phyloP scores from a whole-genome alignment of 78 protist species.

The Cavenderia fasciculata region DNA sequence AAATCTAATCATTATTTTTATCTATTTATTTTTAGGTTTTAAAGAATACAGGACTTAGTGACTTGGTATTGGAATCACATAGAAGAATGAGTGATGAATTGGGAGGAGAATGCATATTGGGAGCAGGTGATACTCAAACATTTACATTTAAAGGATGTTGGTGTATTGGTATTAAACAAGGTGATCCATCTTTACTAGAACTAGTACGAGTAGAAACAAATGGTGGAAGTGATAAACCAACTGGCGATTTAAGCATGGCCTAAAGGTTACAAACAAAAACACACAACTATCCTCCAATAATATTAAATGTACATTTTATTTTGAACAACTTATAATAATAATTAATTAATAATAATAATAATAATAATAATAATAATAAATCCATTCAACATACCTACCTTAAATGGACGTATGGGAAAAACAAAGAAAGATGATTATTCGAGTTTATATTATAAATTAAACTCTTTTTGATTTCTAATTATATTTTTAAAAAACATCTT shows the following conservation, averaged over 20 bases:
- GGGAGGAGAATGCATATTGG: slow-evolving; percentile 19
- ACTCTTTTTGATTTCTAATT: too few relatives aligned
- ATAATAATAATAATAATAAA: too few relatives aligned
- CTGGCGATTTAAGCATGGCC: slow-evolving; percentile 29
- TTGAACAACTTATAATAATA: too few relatives aligned
- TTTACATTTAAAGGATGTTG: slow-evolving; percentile 50
- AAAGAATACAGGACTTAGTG: slow-evolving; percentile 11
- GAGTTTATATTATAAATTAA: too few relatives aligned
- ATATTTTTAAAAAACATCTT: too few relatives aligned
- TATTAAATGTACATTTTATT: too few relatives aligned
- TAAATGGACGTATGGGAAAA: too few relatives aligned
- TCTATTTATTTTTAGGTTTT: slow-evolving; percentile 3
- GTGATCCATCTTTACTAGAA: slow-evolving; percentile 6
- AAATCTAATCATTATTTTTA: not conserved
- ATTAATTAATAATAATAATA: too few relatives aligned
- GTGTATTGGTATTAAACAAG: slow-evolving; percentile 31
- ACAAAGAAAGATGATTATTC: too few relatives aligned
- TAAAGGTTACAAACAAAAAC: too few relatives aligned
- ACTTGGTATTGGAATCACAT: slow-evolving; percentile 16
- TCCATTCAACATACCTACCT: too few relatives aligned
- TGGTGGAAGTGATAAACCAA: slow-evolving; percentile 36
- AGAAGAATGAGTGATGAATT: slow-evolving; percentile 53
- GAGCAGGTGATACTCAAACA: slow-evolving; percentile 26
- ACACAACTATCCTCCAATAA: too few relatives aligned
- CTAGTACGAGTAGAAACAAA: slow-evolving; percentile 42